Conservation (phyloP, 768 basidiomycete species). For the Pleurotus tuoliensis region DNA sequence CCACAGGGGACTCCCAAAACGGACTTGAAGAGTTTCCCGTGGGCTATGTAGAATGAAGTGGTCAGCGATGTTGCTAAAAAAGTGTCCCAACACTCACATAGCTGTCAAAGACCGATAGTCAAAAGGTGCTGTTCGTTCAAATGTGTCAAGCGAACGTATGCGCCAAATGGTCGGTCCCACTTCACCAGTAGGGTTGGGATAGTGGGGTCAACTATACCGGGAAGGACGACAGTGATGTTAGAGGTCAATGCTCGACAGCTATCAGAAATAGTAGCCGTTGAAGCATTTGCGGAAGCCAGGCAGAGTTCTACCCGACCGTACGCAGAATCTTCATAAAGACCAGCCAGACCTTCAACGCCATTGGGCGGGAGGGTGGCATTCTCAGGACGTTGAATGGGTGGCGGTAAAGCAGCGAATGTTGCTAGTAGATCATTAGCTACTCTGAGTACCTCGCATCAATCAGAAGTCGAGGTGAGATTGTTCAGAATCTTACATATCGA, state of each 20-base stretch:
- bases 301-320: constrained; percentile 13
- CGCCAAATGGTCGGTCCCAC: constrained; percentile 14
- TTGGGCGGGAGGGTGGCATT: constrained; percentile 7
- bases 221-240: constrained; percentile 17
- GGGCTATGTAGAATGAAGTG: constrained; percentile 9
- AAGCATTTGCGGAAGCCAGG: neutral
- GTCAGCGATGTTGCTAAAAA: neutral
- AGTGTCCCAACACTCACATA: constrained; percentile 10
- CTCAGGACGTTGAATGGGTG: constrained; percentile 5
- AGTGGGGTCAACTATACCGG: constrained; percentile 14
- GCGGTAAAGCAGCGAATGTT: neutral
- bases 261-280: neutral
- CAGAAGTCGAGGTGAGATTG: neutral
- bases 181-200: constrained; percentile 20
- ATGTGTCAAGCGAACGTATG: constrained; percentile 20
- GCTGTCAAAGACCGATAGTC: constrained; percentile 13
- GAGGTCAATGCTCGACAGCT: constrained; percentile 14
- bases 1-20: constrained; percentile 13
- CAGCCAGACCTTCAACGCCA: constrained; percentile 7
- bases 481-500: neutral
- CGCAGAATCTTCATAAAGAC: constrained; percentile 9
- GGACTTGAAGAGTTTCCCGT: constrained; percentile 17
- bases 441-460: neutral
- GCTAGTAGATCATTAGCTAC: neutral
- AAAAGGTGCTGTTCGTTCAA: constrained; percentile 22